A percentile compares a stretch with the other conserved stretches of the same genome.
Conservation (phyloP, 148 eudicot genomes). For the Cornus kousa region DNA sequence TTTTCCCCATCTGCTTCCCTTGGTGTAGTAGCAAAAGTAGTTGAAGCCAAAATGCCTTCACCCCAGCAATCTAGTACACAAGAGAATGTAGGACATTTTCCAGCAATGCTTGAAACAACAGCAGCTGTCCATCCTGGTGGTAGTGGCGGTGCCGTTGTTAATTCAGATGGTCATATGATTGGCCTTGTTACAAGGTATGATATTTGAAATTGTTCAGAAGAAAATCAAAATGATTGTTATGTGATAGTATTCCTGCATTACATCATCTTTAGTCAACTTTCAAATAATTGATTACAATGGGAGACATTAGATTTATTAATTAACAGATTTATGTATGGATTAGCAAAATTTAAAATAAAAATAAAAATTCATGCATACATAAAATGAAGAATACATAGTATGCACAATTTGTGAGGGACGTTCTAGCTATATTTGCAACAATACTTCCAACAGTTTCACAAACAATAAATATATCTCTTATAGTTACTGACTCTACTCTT, state of each 20-base stretch:
- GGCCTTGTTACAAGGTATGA: constrained; percentile 92
- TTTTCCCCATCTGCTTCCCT: constrained; percentile 69
- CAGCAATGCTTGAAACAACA: constrained; percentile 95
- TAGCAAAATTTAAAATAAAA: too few relatives aligned
- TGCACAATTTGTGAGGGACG: too few relatives aligned
- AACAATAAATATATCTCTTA: too few relatives aligned
- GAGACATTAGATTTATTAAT: too few relatives aligned
- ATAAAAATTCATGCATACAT: too few relatives aligned
- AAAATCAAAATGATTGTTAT: not conserved
- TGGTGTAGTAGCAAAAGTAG: constrained; percentile 89
- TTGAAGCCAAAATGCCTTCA: constrained; percentile 43
- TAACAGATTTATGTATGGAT: too few relatives aligned
- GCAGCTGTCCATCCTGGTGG: constrained; percentile 99
- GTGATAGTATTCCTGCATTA: not conserved
- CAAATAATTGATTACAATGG: too few relatives aligned
- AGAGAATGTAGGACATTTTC: constrained; percentile 30
- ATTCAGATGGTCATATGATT: constrained; percentile 77
- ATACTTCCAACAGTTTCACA: too few relatives aligned
- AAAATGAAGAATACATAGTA: too few relatives aligned
- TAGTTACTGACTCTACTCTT: too few relatives aligned
- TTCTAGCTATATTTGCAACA: too few relatives aligned
- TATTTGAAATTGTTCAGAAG: not conserved
- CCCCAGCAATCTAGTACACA: constrained; percentile 16
- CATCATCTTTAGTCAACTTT: not conserved
- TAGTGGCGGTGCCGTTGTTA: constrained; percentile 91